A percentile compares a stretch with the other conserved stretches of the same genome.
phyloP scores from a whole-genome alignment of 768 basidiomycete genomes.

The Tricholoma sp. region DNA sequence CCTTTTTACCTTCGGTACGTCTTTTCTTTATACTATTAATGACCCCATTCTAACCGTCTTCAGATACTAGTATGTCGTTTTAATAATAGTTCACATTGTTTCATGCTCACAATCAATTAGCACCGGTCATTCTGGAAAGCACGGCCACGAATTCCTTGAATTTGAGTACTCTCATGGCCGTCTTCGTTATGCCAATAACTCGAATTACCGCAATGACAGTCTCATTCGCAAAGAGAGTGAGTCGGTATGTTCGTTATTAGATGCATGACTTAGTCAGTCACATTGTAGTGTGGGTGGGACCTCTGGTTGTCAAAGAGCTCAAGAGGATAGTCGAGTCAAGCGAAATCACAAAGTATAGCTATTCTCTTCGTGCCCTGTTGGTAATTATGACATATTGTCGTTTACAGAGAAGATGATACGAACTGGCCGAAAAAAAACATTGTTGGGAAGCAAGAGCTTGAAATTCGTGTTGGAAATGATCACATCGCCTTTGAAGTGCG shows the following conservation, averaged over 20 bases:
- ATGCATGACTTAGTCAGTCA: neutral
- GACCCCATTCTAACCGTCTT: constrained; percentile 7
- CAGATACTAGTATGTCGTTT: constrained; percentile 43
- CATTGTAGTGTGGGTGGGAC: constrained; percentile 89
- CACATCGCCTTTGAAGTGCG: constrained; percentile 95
- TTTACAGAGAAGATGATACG: constrained; percentile 87
- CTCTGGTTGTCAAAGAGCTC: constrained; percentile 88
- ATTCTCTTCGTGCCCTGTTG: neutral
- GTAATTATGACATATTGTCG: neutral
- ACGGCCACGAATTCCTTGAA: constrained; percentile 96
- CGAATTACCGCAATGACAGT: constrained; percentile 97
- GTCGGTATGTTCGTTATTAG: constrained; percentile 25
- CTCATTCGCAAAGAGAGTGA: constrained; percentile 97
- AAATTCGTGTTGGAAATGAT: constrained; percentile 89
- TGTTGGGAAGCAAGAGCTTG: constrained; percentile 96
- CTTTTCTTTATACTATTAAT: neutral
- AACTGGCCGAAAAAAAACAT: constrained; percentile 99
- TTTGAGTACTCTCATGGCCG: constrained; percentile 98
- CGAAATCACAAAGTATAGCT: constrained; percentile 85
- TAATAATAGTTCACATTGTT: neutral
- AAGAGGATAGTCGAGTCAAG: constrained; percentile 91
- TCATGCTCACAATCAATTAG: constrained; percentile 30
- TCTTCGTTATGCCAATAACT: constrained; percentile 97
- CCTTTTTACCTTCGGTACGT: constrained; percentile 76
- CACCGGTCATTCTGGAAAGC: constrained; percentile 98